phyloP scores from a whole-genome alignment of 1,284 basidiomycete genomes.

The Puccinia polysora region DNA sequence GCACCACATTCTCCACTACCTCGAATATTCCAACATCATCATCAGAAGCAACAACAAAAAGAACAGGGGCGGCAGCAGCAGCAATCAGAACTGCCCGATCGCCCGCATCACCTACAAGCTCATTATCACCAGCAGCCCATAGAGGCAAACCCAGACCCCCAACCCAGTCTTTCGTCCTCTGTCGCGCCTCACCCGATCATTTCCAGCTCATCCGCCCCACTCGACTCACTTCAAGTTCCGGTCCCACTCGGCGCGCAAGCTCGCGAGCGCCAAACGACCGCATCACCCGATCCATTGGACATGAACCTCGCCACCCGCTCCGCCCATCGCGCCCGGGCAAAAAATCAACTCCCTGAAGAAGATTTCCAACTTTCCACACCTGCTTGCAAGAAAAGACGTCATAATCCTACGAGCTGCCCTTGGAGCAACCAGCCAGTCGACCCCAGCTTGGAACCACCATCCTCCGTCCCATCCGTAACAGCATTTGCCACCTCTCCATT shows the following conservation, averaged over 20 bases:
- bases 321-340: not conserved
- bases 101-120: not conserved
- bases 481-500: not conserved
- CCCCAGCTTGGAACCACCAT: not conserved
- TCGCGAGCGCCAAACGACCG: not conserved
- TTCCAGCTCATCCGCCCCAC: not conserved
- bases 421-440: not conserved
- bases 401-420: not conserved
- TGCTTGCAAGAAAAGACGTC: constrained; percentile 10
- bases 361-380: not conserved
- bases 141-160: no score
- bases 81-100: no score
- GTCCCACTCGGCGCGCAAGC: not conserved
- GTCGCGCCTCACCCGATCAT: not conserved
- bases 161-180: no score
- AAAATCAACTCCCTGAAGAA: not conserved
- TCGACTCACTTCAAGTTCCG: not conserved
- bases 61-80: not conserved
- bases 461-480: not conserved
- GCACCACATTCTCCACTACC: no score
- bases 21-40: no score
- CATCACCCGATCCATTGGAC: constrained; percentile 28
- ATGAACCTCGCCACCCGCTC: constrained; percentile 36
- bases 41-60: no score
- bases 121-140: no score